Evolutionary conservation across 1,284 basidiomycete species (phyloP).

Genomic region (Ceratobasidium sp.): DNA sequence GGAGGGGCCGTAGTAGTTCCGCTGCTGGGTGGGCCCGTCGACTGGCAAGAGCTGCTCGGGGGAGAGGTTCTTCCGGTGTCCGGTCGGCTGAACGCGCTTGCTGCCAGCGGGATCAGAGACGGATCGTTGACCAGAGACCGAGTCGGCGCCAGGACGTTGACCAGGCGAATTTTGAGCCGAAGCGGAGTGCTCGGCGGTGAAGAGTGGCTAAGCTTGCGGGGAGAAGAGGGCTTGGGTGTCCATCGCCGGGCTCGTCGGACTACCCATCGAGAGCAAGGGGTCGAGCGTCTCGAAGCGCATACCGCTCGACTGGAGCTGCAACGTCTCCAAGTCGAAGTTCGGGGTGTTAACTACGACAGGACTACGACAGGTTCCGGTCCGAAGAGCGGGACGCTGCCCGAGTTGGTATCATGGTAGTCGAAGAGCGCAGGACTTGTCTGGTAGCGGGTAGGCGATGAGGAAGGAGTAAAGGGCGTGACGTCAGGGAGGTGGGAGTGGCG

Average conservation of each 20-base stretch:
- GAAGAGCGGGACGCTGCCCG: conserved; percentile 18
- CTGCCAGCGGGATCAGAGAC: conserved; percentile 55
- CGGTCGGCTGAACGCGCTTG: conserved; percentile 67
- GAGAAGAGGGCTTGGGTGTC: conserved; percentile 31
- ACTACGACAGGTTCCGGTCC: too few relatives aligned
- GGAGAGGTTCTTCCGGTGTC: conserved; percentile 66
- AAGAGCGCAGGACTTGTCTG: conserved; percentile 37
- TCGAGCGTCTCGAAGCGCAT: conserved; percentile 32
- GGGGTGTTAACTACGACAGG: conserved; percentile 28
- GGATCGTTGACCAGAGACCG: conserved; percentile 44
- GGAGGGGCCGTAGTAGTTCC: conserved; percentile 69
- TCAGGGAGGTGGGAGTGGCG: conserved; percentile 34
- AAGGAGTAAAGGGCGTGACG: conserved; percentile 38
- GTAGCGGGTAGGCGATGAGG: conserved; percentile 31
- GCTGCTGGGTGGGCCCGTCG: conserved; percentile 69
- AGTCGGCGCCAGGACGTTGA: too few relatives aligned
- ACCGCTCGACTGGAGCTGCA: conserved; percentile 20
- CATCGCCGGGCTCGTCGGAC: conserved; percentile 36
- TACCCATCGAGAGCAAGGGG: conserved; percentile 1
- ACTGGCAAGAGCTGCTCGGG: conserved; percentile 66
- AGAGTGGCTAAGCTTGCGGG: conserved; percentile 22
- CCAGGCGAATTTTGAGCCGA: too few relatives aligned
- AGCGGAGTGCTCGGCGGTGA: conserved; percentile 7
- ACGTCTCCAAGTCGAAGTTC: conserved; percentile 9
- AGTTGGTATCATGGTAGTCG: conserved; percentile 23